Conservation (phyloP, 306 rosid species). For the Lathyrus oleraceus region DNA sequence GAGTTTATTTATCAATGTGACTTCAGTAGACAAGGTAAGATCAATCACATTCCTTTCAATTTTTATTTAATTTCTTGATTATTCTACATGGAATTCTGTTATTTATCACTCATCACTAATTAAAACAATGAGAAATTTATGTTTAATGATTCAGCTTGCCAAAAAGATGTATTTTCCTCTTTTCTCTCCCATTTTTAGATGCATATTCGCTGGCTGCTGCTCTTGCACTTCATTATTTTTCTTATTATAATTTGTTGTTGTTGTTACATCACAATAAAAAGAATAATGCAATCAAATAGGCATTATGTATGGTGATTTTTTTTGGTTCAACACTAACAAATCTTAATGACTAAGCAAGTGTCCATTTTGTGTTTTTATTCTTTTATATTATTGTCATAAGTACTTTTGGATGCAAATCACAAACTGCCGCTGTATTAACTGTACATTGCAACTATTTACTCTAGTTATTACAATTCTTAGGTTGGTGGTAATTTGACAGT, state of each 20-base stretch:
- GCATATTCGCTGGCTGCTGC: not conserved
- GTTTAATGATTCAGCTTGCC: conserved; percentile 9
- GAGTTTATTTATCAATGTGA: conserved; percentile 94
- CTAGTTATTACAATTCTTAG: conserved; percentile 52
- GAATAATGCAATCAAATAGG: not conserved
- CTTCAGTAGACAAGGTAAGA: conserved; percentile 72
- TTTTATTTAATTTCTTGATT: conserved; percentile 25
- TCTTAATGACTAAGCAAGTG: not conserved
- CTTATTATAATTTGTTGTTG: no score
- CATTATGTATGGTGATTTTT: conserved; percentile 22
- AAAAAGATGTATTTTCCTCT: not conserved
- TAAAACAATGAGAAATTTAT: conserved; percentile 26
- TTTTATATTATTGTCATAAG: not conserved
- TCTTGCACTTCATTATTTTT: not conserved
- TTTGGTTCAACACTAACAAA: conserved; percentile 20
- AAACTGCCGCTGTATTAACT: conserved; percentile 6
- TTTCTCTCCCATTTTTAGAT: not conserved
- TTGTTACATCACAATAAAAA: conserved; percentile 16
- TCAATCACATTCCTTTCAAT: conserved; percentile 7
- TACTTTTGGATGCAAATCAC: conserved; percentile 31
- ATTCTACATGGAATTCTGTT: conserved; percentile 14
- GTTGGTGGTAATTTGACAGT: conserved; percentile 72
- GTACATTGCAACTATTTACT: conserved; percentile 24
- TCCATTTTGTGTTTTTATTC: conserved; percentile 13
- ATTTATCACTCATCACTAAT: conserved; percentile 11